A percentile compares a stretch with the other conserved stretches of the same genome.
Conservation (phyloP, 805 yeast species). For the Dipodascus albidus region DNA sequence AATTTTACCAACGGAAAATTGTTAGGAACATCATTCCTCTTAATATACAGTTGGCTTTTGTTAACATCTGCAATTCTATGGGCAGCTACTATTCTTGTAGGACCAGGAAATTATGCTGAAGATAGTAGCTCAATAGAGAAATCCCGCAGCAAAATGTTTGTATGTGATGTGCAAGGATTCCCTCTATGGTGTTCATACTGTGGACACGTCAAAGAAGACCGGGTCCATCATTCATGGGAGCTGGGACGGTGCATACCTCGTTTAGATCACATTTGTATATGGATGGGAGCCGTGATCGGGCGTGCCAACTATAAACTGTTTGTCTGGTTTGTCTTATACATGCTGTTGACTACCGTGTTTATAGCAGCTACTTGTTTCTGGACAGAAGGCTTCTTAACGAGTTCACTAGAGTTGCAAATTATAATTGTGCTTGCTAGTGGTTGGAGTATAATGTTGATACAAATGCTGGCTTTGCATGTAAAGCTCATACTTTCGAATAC, state of each 20-base stretch:
- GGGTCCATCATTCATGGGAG: neutral
- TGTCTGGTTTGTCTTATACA: neutral
- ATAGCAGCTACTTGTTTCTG: neutral
- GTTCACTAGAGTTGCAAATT: neutral
- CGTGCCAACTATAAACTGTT: neutral
- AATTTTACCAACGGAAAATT: neutral
- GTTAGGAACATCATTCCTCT: neutral
- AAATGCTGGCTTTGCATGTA: conserved; percentile 33
- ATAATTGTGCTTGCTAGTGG: conserved; percentile 29
- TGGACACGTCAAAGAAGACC: neutral
- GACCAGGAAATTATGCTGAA: neutral
- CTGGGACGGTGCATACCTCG: conserved; percentile 9
- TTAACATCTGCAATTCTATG: neutral
- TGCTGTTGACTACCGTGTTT: neutral
- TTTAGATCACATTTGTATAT: neutral
- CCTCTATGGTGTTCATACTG: neutral
- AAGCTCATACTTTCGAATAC: conserved; percentile 36
- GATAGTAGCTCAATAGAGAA: neutral
- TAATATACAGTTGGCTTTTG: neutral
- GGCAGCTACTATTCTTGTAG: neutral
- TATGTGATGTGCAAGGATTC: neutral
- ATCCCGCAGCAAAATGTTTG: neutral
- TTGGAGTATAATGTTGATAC: conserved; percentile 35
- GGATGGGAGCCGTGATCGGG: neutral
- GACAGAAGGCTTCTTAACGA: neutral